These are phyloP conservation scores for Tetracladium setigerum DNA, from an alignment of 495 filamentous ascomycete species.

Conservation along the genomic window DNA sequence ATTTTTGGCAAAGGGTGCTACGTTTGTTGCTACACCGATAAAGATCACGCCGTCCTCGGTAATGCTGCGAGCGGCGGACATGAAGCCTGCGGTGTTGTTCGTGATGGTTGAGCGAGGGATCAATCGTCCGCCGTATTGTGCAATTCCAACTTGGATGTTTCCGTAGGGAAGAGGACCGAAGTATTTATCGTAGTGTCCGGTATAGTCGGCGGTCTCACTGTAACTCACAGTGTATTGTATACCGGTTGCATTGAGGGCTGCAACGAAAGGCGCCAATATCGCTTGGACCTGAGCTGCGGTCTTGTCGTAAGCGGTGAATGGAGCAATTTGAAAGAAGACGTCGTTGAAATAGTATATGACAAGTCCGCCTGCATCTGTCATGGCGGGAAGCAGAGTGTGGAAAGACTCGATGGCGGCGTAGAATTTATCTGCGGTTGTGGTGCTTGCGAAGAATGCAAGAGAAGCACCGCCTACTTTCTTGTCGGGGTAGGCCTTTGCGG, in stretches of 20 bases:
- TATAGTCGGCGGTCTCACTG: slow-evolving; percentile 34
- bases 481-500: slow-evolving; percentile 28
- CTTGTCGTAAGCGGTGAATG: slow-evolving; percentile 30
- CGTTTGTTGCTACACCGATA: slow-evolving; percentile 29
- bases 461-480: slow-evolving; percentile 18
- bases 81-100: slow-evolving; percentile 35
- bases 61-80: slow-evolving; percentile 33
- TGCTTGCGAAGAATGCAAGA: slow-evolving; percentile 24
- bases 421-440: slow-evolving; percentile 32
- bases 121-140: slow-evolving; percentile 51
- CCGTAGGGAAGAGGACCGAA: slow-evolving; percentile 33
- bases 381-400: slow-evolving; percentile 30
- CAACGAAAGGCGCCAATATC: slow-evolving; percentile 26
- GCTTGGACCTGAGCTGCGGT: slow-evolving; percentile 25
- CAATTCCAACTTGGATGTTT: slow-evolving; percentile 40
- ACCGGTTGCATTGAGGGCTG: slow-evolving; percentile 23
- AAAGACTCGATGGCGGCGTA: slow-evolving; percentile 35
- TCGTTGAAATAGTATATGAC: slow-evolving; percentile 41
- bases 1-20: slow-evolving; percentile 1
- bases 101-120: slow-evolving; percentile 44
- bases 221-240: slow-evolving; percentile 21
- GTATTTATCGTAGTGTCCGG: slow-evolving; percentile 40
- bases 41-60: slow-evolving; percentile 36
- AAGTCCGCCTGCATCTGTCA: slow-evolving; percentile 44
- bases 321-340: slow-evolving; percentile 37